Conservation (phyloP, 2,329 filamentous ascomycete genomes). For the Stagonosporopsis cucurbitacearum region DNA sequence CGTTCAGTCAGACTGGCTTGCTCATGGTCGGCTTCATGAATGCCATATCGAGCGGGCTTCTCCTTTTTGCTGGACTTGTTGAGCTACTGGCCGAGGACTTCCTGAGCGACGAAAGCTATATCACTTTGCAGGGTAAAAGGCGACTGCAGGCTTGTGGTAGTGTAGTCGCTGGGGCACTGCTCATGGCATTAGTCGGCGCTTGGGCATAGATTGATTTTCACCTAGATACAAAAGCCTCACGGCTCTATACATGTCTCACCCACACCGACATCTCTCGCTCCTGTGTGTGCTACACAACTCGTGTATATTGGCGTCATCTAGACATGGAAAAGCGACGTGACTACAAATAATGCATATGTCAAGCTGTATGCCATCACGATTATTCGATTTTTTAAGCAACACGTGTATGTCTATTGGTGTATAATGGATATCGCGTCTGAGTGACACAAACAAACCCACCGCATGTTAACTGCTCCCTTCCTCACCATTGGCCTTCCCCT, state of each 20-base stretch:
- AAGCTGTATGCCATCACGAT: too few species aligned
- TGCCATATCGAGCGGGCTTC: conserved; percentile 55
- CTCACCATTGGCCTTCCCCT: neutral
- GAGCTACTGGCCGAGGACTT: conserved; percentile 60
- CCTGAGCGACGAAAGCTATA: conserved; percentile 69
- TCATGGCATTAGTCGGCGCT: conserved; percentile 73
- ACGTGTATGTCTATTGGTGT: too few species aligned
- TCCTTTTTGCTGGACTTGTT: conserved; percentile 59
- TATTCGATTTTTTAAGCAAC: too few species aligned
- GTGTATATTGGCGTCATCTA: neutral
- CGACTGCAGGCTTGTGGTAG: conserved; percentile 67
- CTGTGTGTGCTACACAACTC: neutral
- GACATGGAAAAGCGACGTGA: too few species aligned
- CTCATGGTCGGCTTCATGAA: conserved; percentile 60
- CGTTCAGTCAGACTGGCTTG: conserved; percentile 55
- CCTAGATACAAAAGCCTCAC: neutral
- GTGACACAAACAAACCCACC: neutral
- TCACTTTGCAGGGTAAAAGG: conserved; percentile 62
- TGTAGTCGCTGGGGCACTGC: conserved; percentile 64
- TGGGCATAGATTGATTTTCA: conserved; percentile 58
- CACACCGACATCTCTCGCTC: neutral
- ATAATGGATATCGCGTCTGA: too few species aligned
- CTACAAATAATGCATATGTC: too few species aligned
- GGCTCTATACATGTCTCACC: neutral
- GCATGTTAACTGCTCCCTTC: neutral